phyloP scores from a whole-genome alignment of 345 rosid species.

The Hypericum androsaemum region DNA sequence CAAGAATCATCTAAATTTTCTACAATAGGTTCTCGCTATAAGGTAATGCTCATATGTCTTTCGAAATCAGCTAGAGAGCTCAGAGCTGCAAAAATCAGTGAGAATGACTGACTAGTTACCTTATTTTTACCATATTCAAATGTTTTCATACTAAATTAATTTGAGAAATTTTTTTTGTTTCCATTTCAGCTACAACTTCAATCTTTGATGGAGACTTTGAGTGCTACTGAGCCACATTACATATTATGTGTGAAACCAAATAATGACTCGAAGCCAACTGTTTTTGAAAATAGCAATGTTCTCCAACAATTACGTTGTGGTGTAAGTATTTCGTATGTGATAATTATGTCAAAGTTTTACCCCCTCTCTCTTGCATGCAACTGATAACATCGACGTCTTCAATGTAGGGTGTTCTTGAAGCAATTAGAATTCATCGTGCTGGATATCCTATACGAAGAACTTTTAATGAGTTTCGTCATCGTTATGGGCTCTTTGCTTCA shows the following conservation, averaged over 20 bases:
- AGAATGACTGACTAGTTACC: too few relatives aligned
- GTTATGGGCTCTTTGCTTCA: slow-evolving; percentile 6
- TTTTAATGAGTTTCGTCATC: slow-evolving; percentile 5
- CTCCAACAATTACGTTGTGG: slow-evolving; percentile 8
- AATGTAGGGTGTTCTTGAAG: slow-evolving; percentile 7
- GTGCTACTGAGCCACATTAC: slow-evolving; percentile 7
- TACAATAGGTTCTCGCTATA: slow-evolving; percentile 5
- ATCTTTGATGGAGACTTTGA: slow-evolving; percentile 9
- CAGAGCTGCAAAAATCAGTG: background rate
- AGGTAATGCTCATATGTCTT: background rate
- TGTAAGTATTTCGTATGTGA: slow-evolving; percentile 1
- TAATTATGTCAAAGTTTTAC: background rate
- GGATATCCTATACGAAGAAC: slow-evolving; percentile 6
- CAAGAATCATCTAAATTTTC: slow-evolving; percentile 8
- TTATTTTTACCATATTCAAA: too few relatives aligned
- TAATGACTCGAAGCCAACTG: slow-evolving; percentile 6
- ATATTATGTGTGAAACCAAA: slow-evolving; percentile 7
- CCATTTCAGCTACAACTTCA: slow-evolving; percentile 8
- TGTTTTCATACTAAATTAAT: too few relatives aligned
- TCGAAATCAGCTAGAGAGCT: too few relatives aligned
- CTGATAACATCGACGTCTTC: background rate
- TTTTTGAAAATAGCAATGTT: slow-evolving; percentile 6
- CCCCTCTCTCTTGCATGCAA: background rate
- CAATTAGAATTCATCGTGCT: slow-evolving; percentile 9
- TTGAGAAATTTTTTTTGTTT: background rate